These are phyloP conservation scores for Ceratobasidium sp. DNA, from an alignment of 1,284 basidiomycete genomes.

Conservation along the genomic window DNA sequence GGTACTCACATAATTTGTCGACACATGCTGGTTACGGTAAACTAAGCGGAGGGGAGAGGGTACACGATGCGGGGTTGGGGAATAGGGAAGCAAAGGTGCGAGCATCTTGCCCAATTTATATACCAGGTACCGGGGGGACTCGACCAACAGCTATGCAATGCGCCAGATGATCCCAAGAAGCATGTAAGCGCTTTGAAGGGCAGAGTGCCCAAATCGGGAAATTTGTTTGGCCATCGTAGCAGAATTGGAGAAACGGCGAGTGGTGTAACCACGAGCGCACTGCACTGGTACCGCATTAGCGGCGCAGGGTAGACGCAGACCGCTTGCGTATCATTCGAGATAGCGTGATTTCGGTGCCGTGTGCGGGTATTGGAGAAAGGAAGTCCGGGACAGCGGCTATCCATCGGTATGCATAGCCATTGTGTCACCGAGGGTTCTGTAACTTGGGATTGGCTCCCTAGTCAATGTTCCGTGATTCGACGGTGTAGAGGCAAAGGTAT, in stretches of 20 bases:
- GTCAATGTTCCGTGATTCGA: not conserved
- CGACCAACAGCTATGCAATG: not conserved
- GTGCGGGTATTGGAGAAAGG: not conserved
- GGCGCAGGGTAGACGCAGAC: not conserved
- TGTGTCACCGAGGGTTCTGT: not conserved
- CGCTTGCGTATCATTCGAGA: not conserved
- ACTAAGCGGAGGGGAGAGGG: not conserved
- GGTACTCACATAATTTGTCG: conserved; percentile 35
- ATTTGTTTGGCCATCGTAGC: conserved; percentile 6
- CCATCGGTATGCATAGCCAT: not conserved
- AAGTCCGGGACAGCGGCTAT: not conserved
- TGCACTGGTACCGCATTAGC: not conserved
- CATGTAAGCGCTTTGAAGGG: not conserved
- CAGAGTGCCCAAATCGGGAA: conserved; percentile 1
- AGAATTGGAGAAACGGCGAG: not conserved
- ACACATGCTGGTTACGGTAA: conserved; percentile 8
- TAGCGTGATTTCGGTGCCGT: not conserved
- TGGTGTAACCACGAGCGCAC: not conserved
- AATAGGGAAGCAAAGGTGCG: not conserved
- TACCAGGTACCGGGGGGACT: not conserved
- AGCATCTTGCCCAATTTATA: not conserved
- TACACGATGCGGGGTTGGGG: not conserved
- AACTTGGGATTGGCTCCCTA: not conserved
- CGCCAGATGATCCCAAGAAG: not conserved
- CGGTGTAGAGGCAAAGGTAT: conserved; percentile 1